A percentile compares a stretch with the other conserved stretches of the same genome.
Evolutionary conservation across 108 stramenopile species (phyloP).

Genomic region (Epipyxis sp.): DNA sequence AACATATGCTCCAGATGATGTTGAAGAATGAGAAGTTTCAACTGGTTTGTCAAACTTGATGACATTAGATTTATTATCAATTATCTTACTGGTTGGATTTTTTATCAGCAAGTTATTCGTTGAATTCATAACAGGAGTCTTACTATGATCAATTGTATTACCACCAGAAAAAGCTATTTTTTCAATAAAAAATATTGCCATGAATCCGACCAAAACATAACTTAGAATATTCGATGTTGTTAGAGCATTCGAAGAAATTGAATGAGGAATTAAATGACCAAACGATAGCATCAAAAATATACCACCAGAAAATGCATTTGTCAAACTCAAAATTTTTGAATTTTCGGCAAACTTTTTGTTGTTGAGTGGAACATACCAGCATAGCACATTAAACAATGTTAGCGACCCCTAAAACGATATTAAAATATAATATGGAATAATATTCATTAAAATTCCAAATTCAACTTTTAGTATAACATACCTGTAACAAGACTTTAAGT

Average conservation of each 20-base stretch:
- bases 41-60: too few relatives aligned
- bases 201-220: slow-evolving; percentile 75
- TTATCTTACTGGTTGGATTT: background rate
- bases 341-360: slow-evolving; percentile 73
- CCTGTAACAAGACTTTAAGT: too few relatives aligned
- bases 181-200: slow-evolving; percentile 93
- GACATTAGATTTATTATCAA: too few relatives aligned
- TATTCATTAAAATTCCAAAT: too few relatives aligned
- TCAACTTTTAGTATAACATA: too few relatives aligned
- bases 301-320: slow-evolving; percentile 94
- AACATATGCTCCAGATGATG: slow-evolving; percentile 69
- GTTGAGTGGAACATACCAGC: slow-evolving; percentile 76
- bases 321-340: slow-evolving; percentile 69
- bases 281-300: slow-evolving; percentile 90
- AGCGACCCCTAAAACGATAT: slow-evolving; percentile 43
- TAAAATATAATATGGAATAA: background rate
- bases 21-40: background rate
- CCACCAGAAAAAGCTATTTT: slow-evolving; percentile 91
- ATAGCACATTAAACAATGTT: slow-evolving; percentile 77
- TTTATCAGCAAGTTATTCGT: background rate
- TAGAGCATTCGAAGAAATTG: slow-evolving; percentile 51
- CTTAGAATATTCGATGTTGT: slow-evolving; percentile 55
- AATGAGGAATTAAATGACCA: slow-evolving; percentile 92
- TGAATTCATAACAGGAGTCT: background rate
- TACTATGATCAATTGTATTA: slow-evolving; percentile 56